Base-by-base conservation (phyloP, 139 green algal genomes). In the Volvox africanus region DNA sequence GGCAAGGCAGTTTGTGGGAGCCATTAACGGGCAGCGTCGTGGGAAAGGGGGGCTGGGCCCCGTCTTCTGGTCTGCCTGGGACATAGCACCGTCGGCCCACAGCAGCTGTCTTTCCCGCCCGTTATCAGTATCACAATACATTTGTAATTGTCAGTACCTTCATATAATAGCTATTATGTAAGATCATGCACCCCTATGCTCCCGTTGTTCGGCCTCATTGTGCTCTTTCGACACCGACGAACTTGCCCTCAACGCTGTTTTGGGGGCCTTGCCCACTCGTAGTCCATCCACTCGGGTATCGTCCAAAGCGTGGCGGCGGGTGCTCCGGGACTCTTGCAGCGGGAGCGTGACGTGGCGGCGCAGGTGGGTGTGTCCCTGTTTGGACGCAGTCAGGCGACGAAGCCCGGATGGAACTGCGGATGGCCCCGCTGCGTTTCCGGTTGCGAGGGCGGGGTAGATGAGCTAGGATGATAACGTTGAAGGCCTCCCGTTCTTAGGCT, bases 321-420 rank as follows among this genome's bases (percentile, higher is more conserved):
- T 11, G 69, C 85, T 3, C 85, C 85, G 0, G 69, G 37, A 3
- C 85, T 89, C 69, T 44, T 17, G 85, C 69, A 82, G 85, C 69
- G 69, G 28, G 85, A 89, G 85, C 28, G 85, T 6, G 85, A 89
- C 69, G 69, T 89, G 37, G 44, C 85, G 28, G 69, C 85, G 69
- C 69, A 89, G 85, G 85, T 89, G 83, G 67, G 68, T 22, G 36
- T 16, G 36, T 17, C 62, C 62, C 65, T 6, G 65, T 2, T 28
- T 24, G 65, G 65, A 28, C 21, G 65, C 21, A 26, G 11, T 73
- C 65, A 30, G 65, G 65, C 16, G 65, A 28, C 21, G 65, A 30
- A 73, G n/a, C 65, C 65, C 24, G 65, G 65, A 17, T 69, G 17
- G 6, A 28, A 24, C 2, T 24, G 65, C 16, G 65, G 65, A 55